Percentiles rank a stretch among this genome's conserved stretches.
Evolutionary conservation across 208 protist genomes (phyloP).

Genomic region (Ichthyophonus hoferi): DNA sequence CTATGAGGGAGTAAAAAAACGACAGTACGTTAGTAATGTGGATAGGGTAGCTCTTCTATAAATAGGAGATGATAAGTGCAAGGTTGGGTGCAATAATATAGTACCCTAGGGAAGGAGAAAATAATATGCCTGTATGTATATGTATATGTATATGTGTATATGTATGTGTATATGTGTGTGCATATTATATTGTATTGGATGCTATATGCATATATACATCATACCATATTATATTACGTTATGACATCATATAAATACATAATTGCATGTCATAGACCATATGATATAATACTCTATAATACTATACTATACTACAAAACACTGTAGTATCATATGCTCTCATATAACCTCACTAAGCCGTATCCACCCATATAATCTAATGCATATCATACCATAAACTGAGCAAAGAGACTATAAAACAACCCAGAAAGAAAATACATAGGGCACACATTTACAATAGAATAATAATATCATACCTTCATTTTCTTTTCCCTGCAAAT

Average conservation of each 20-base stretch:
- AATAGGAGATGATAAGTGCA: too few species aligned
- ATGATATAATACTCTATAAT: background rate
- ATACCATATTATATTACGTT: background rate
- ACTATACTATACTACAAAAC: background rate
- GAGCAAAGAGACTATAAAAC: background rate
- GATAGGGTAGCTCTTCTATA: too few species aligned
- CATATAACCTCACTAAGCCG: background rate
- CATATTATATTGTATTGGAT: background rate
- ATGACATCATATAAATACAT: background rate
- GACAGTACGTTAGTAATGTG: too few species aligned
- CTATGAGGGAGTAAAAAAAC: too few species aligned
- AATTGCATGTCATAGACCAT: background rate
- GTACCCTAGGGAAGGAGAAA: too few species aligned
- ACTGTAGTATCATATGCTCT: background rate
- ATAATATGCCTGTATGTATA: background rate
- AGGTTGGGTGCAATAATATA: too few species aligned
- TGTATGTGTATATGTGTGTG: background rate
- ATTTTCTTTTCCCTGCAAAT: slow-evolving; percentile 38
- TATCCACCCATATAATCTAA: background rate
- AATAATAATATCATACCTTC: background rate
- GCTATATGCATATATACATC: background rate
- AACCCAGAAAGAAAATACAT: background rate
- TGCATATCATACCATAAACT: background rate
- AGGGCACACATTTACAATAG: background rate
- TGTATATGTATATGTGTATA: background rate